Evolutionary conservation across 148 eudicot genomes (phyloP), one percentile per base, ranked within the genome.

Genomic region (Limonium bicolor): DNA sequence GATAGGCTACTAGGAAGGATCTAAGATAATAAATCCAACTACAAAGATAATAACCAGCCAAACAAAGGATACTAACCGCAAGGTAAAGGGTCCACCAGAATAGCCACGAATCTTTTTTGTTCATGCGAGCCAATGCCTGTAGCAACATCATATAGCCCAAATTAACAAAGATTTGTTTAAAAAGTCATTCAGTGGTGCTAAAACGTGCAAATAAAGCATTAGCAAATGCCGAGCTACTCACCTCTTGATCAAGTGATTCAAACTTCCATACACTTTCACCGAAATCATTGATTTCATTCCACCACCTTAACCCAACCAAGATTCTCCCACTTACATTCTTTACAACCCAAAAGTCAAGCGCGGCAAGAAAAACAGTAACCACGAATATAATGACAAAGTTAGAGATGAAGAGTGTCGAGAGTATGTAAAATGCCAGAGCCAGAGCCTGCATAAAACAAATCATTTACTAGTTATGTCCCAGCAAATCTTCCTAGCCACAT

Each of bases 191-290:
- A 0, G 0, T n/a, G n/a, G n/a, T n/a, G 20, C 15, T 33, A 18
- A 34, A 22, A 7, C 25, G 25, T n/a, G 5, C 18, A 25, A 5
- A 4, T 9, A 20, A 52, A 23, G 36, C 43, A 4, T 27, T n/a
- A n/a, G n/a, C n/a, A 25, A 25, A 24, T 42, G 47, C 20, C 8
- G 15, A n/a, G 29, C 20, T 21, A 69, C 77, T 53, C 35, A 88
- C 97, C 93, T 90, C 95, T 53, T 81, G 87, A 50, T 90, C 97
- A 61, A 90, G 97, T 61, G 95, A 83, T 71, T 90, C 95, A 73
- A 77, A 90, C 51, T 74, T 84, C 97, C 97, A 90, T 41, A 90
- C 74, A 51, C 95, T 84, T 56, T 84, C 95, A 48, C 93, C 95
- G 35, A 74, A 58, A 19, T 90, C 87, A 56, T 90, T 51, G 29